Evolutionary conservation across 176 grass and related monocot genomes (phyloP).

Genomic region (Rhynchospora pubera): DNA sequence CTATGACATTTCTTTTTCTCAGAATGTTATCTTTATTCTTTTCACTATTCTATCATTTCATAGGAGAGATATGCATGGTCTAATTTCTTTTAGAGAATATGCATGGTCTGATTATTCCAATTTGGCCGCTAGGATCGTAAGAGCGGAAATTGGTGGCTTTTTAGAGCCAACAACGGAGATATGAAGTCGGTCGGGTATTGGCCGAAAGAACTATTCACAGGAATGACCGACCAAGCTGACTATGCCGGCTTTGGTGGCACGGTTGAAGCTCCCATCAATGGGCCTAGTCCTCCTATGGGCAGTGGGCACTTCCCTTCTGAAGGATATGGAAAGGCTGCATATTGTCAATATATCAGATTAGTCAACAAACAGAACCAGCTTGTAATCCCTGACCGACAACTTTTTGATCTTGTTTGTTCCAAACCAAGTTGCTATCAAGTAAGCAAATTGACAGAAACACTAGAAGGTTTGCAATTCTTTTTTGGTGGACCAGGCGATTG

Average conservation of each 20-base stretch:
- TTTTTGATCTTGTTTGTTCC: not conserved
- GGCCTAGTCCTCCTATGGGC: constrained; percentile 4
- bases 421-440: not conserved
- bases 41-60: too few relatives aligned
- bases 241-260: not conserved
- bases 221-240: not conserved
- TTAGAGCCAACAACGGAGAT: not conserved
- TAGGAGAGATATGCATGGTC: too few relatives aligned
- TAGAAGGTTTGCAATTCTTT: not conserved
- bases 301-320: constrained; percentile 28
- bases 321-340: constrained; percentile 17
- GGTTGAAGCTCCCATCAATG: not conserved
- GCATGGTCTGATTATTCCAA: too few relatives aligned
- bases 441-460: not conserved
- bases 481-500: constrained; percentile 26
- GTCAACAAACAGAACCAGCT: not conserved
- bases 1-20: not conserved
- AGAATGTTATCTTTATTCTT: not conserved
- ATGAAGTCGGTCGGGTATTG: constrained; percentile 22
- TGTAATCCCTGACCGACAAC: not conserved
- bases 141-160: constrained; percentile 18
- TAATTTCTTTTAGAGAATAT: too few relatives aligned
- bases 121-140: constrained; percentile 6
- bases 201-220: not conserved
- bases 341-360: not conserved